A percentile compares a stretch with the other conserved stretches of the same genome.
Evolutionary conservation across 208 protist species (phyloP).

Genomic region (Vickermania spadyakhi): DNA sequence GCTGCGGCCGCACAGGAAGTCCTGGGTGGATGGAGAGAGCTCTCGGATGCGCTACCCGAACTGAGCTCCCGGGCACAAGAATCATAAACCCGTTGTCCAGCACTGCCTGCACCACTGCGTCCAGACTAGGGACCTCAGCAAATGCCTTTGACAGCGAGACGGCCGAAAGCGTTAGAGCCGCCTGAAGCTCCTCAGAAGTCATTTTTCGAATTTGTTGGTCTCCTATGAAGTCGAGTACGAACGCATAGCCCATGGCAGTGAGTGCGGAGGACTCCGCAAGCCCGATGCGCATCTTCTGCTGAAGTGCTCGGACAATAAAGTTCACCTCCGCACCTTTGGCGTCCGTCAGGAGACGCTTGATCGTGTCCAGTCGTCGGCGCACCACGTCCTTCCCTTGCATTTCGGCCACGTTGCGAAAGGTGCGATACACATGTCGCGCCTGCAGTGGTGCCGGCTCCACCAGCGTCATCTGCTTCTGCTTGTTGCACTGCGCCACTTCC

Average conservation of each 20-base stretch:
- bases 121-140: constrained; percentile 80
- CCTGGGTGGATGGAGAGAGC: constrained; percentile 79
- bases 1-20: constrained; percentile 98
- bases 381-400: constrained; percentile 85
- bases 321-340: constrained; percentile 89
- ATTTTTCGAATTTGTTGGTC: constrained; percentile 17
- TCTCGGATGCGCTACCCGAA: constrained; percentile 19
- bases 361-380: constrained; percentile 88
- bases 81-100: constrained; percentile 67
- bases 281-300: constrained; percentile 97
- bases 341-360: constrained; percentile 90
- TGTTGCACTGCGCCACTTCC: constrained; percentile 87
- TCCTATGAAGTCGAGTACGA: constrained; percentile 71
- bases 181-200: constrained; percentile 46
- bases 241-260: constrained; percentile 91
- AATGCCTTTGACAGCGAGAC: constrained; percentile 54
- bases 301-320: constrained; percentile 94
- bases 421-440: constrained; percentile 82
- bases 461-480: constrained; percentile 82
- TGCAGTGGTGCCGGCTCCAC: constrained; percentile 89
- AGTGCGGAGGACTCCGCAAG: constrained; percentile 95
- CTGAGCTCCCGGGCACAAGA: constrained; percentile 42
- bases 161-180: constrained; percentile 45
- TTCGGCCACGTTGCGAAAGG: constrained; percentile 87
- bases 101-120: constrained; percentile 61